Evolutionary conservation across 2,329 filamentous ascomycete species (phyloP), one percentile per base, ranked within the genome.

Genomic region (Aspergillus nomiae): DNA sequence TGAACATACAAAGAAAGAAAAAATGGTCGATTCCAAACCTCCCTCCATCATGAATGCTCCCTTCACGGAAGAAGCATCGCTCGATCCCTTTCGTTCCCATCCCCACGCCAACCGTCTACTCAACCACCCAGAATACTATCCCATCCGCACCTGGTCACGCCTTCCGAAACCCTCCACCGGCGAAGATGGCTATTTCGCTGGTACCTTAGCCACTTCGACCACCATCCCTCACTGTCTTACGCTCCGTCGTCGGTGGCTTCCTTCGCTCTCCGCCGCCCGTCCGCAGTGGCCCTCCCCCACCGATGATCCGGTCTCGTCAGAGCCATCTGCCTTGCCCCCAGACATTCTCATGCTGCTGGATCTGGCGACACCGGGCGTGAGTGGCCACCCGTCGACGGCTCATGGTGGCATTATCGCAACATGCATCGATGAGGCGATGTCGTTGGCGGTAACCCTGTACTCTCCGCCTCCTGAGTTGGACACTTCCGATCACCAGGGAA

Each of bases 401-500:
- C 80, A 82, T 57, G 80, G 80, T 4, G 80, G 79, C 19, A 68
- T 81, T 38, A 65, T 78, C 14, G 76, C 77, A 32, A 77, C 77
- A 5, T 62, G 81, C 26, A 72, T 82, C 28, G 80, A 82, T 61
- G 80, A 82, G 68, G 73, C 77, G 28, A 81, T 82, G 77, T 80
- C 78, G 1, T 63, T 79, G 16, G 74, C 75, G 14, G 72, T 80
- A 43, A 62, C 65, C 8, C 48, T 69, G 36, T 63, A 65, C 60
- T 61, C 65, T 26, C 66, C 63, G 4, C 57, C 55, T 45, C 53
- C 41, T 10, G 51, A 50, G 41, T 38, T 56, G 30, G 75, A 77
- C 67, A 64, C 71, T 46, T 61, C 65, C 60, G 30, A 36, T 2
- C 41, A 56, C 3, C 67, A 67, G 3, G 62, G 66, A 7, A 48